Evolutionary conservation across 305 asterid genomes (phyloP).

Genomic region (Fraxinus paxiana): DNA sequence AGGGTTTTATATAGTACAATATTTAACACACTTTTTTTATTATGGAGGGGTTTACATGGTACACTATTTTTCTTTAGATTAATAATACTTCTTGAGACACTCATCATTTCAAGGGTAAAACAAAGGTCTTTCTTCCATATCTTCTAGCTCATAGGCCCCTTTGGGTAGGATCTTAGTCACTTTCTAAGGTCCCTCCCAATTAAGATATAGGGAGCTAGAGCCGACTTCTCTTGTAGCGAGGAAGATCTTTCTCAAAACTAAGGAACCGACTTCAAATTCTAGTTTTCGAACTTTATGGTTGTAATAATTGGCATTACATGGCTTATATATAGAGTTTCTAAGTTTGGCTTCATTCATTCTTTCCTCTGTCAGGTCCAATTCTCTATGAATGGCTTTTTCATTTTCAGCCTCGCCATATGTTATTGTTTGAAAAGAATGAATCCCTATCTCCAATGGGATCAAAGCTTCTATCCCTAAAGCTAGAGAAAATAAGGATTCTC

Average conservation of each 20-base stretch:
- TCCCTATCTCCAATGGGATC: not conserved
- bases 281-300: not conserved
- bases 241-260: not conserved
- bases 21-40: too few relatives aligned
- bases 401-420: not conserved
- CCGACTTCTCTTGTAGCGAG: not conserved
- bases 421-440: not conserved
- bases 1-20: not conserved
- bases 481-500: not conserved
- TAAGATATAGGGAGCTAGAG: not conserved
- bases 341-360: not conserved
- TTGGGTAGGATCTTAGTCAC: not conserved
- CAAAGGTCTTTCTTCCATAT: not conserved
- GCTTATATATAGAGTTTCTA: not conserved
- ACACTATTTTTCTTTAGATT: not conserved
- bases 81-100: too few relatives aligned
- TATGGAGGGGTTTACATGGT: not conserved
- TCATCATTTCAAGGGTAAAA: not conserved
- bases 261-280: not conserved
- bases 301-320: not conserved
- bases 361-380: not conserved
- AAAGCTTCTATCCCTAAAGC: not conserved
- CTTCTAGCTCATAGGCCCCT: not conserved
- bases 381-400: not conserved
- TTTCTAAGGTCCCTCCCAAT: not conserved